Conservation (phyloP, 768 basidiomycete species). For the Holtermannia corniformis region DNA sequence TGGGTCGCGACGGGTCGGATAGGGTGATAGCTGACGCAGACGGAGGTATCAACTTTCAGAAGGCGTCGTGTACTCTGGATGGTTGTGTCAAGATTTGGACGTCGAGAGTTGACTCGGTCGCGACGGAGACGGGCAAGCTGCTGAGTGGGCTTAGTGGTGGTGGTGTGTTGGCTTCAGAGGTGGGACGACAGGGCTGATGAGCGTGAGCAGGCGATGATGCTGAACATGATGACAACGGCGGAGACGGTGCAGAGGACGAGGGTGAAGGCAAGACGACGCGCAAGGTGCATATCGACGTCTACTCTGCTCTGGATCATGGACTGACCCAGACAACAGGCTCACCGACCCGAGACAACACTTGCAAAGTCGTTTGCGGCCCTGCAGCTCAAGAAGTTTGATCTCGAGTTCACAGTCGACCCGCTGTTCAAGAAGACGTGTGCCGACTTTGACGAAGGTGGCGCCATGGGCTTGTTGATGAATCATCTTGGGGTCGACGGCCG, state of each 20-base stretch:
- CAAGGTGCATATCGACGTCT: slow-evolving; percentile 39
- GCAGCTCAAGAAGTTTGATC: slow-evolving; percentile 81
- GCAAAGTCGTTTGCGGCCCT: slow-evolving; percentile 74
- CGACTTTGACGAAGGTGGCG: slow-evolving; percentile 97
- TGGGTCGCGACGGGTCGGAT: slow-evolving; percentile 13
- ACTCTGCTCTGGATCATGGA: background rate
- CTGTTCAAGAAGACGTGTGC: slow-evolving; percentile 95
- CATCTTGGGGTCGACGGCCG: slow-evolving; percentile 78
- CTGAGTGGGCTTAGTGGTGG: slow-evolving; percentile 71
- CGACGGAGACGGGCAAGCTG: slow-evolving; percentile 91
- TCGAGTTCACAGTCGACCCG: slow-evolving; percentile 93
- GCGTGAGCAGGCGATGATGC: slow-evolving; percentile 45
- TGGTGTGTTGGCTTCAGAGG: background rate
- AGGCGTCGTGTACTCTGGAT: slow-evolving; percentile 91
- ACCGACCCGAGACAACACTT: slow-evolving; percentile 71
- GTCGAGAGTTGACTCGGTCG: slow-evolving; percentile 90
- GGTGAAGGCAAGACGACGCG: slow-evolving; percentile 46
- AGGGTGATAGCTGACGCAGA: too few relatives aligned
- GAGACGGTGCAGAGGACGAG: slow-evolving; percentile 59
- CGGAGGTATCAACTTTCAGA: slow-evolving; percentile 91
- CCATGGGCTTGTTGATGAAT: slow-evolving; percentile 92
- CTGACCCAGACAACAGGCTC: slow-evolving; percentile 41
- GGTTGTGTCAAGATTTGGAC: slow-evolving; percentile 99
- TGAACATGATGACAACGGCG: slow-evolving; percentile 53
- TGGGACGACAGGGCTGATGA: background rate